Evolutionary conservation across 23 red algal genomes (phyloP).

Genomic region (Agarophyton chilense): DNA sequence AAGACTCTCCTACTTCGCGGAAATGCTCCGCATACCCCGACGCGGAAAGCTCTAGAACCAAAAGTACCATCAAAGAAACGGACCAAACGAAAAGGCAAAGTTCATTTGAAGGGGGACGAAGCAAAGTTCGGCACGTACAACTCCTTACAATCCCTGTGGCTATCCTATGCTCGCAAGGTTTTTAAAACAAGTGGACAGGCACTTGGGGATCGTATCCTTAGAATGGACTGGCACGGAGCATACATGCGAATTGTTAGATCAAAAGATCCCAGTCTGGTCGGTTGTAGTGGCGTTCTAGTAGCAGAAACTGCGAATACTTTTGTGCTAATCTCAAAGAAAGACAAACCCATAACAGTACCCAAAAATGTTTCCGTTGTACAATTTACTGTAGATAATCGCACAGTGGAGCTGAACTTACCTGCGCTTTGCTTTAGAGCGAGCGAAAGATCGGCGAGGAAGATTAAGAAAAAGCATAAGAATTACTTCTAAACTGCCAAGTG

Average conservation of each 20-base stretch:
- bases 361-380: slow-evolving; percentile 52
- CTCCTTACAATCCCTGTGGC: slow-evolving; percentile 10
- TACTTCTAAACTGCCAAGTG: neutral
- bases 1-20: slow-evolving; percentile 36
- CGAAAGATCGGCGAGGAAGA: slow-evolving; percentile 66
- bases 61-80: neutral
- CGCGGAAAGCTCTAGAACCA: neutral
- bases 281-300: slow-evolving; percentile 44
- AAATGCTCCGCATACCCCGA: neutral
- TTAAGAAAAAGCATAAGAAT: slow-evolving; percentile 59
- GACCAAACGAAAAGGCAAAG: neutral
- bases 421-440: slow-evolving; percentile 45
- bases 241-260: slow-evolving; percentile 21
- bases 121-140: slow-evolving; percentile 41
- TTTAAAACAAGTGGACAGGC: neutral
- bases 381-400: slow-evolving; percentile 7
- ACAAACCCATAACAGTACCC: slow-evolving; percentile 28
- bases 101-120: neutral
- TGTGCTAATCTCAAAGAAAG: slow-evolving; percentile 39
- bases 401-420: slow-evolving; percentile 40
- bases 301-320: slow-evolving; percentile 68
- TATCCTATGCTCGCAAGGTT: slow-evolving; percentile 36
- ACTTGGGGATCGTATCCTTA: slow-evolving; percentile 52
- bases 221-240: slow-evolving; percentile 76
- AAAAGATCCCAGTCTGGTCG: slow-evolving; percentile 56